Conservation (phyloP, 179 eudicot genomes). For the Patellifolia procumbens region DNA sequence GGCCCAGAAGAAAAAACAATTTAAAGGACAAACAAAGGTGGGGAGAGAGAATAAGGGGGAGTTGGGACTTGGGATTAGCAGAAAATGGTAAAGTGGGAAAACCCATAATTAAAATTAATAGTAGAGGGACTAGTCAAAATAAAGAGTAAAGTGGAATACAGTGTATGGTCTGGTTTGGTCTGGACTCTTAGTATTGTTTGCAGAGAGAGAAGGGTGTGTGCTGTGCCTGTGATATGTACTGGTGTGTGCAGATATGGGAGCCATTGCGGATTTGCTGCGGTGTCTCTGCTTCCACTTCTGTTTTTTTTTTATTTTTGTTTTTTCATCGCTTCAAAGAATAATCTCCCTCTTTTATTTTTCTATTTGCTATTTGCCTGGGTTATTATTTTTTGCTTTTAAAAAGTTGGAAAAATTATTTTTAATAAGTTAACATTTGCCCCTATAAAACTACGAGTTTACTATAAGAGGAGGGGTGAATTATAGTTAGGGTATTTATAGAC, state of each 20-base stretch:
- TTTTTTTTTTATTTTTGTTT: background rate
- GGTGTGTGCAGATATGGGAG: background rate
- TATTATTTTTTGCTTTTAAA: no score
- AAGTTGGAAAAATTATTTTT: no score
- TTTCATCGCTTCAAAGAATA: no score
- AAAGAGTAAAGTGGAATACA: background rate
- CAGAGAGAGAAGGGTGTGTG: background rate
- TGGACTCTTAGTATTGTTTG: no score
- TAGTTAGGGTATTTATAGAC: no score
- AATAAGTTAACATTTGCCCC: no score
- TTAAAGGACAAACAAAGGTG: background rate
- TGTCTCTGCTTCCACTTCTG: background rate
- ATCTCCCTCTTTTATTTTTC: no score
- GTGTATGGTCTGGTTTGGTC: no score
- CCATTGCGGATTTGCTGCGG: conserved; percentile 1
- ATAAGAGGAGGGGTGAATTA: no score
- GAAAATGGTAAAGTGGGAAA: conserved; percentile 4
- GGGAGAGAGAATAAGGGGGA: background rate
- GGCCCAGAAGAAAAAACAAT: conserved; percentile 9
- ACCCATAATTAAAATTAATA: background rate
- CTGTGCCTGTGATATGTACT: background rate
- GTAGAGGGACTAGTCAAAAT: background rate
- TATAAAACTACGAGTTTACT: no score
- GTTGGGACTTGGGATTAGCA: background rate
- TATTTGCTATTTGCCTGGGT: background rate